Conservation (phyloP, 2,329 filamentous ascomycete species). For the Penicillium fuscoglaucum region DNA sequence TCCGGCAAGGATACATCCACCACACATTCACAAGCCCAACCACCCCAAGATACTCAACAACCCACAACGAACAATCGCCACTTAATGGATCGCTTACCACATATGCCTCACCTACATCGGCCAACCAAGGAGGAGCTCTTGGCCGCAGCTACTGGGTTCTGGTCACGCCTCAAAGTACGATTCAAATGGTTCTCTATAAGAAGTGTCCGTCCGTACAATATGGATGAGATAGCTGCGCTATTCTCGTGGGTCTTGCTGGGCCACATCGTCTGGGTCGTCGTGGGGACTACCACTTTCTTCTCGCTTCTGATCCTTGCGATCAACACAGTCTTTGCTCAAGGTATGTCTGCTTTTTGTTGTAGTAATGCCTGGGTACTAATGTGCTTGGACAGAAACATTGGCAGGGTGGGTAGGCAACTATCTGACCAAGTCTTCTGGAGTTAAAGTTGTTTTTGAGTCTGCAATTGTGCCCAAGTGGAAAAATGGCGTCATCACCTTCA, state of each 20-base stretch:
- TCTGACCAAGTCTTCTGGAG: conserved; percentile 85
- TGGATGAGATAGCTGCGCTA: conserved; percentile 94
- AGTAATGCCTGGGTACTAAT: conserved; percentile 13
- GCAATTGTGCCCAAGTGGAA: conserved; percentile 96
- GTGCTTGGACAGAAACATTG: conserved; percentile 68
- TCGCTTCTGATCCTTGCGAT: conserved; percentile 86
- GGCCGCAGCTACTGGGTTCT: conserved; percentile 87
- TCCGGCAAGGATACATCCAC: conserved; percentile 9
- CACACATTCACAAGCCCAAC: conserved; percentile 20
- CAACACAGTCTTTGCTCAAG: conserved; percentile 95
- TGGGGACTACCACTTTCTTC: conserved; percentile 96
- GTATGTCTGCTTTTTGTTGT: conserved; percentile 48
- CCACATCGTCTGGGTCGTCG: conserved; percentile 91
- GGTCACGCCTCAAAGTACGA: conserved; percentile 82
- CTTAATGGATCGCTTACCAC: conserved; percentile 62
- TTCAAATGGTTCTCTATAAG: conserved; percentile 98
- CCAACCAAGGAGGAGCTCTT: conserved; percentile 93
- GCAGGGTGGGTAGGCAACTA: conserved; percentile 95
- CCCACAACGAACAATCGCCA: conserved; percentile 34
- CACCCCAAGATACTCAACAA: conserved; percentile 26
- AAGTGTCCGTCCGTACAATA: conserved; percentile 89
- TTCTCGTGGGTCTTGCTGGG: conserved; percentile 93
- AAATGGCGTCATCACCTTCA: conserved; percentile 92
- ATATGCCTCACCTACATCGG: conserved; percentile 74
- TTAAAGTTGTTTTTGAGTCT: conserved; percentile 94